Percentiles rank a stretch among this genome's conserved stretches.
Evolutionary conservation across 768 basidiomycete genomes (phyloP).

Genomic region (Leccinellum albellum): DNA sequence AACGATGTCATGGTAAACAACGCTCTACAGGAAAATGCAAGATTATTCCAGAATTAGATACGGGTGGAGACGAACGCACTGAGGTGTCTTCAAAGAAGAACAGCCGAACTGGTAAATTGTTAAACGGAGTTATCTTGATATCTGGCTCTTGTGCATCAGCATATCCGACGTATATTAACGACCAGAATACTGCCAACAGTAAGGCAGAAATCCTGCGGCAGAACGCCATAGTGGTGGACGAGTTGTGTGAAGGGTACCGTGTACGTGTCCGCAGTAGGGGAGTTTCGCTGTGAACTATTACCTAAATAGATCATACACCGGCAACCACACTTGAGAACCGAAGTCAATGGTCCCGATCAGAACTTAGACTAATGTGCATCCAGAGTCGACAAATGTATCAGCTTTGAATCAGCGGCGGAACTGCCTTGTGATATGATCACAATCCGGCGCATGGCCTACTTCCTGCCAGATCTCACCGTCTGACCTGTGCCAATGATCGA

Average conservation of each 20-base stretch:
- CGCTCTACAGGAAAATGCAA: slow-evolving; percentile 38
- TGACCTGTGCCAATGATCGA: too few species aligned
- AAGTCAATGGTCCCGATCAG: neutral
- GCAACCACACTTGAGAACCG: neutral
- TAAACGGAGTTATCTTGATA: slow-evolving; percentile 50
- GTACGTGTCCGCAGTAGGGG: slow-evolving; percentile 14
- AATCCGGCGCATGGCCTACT: too few species aligned
- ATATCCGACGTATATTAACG: slow-evolving; percentile 20
- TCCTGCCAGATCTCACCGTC: too few species aligned
- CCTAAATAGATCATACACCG: neutral
- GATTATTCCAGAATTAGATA: neutral
- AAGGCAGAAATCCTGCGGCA: slow-evolving; percentile 26
- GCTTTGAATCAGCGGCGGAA: too few species aligned
- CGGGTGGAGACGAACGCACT: slow-evolving; percentile 47
- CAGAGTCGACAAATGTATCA: too few species aligned
- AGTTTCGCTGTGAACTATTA: neutral
- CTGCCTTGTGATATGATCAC: too few species aligned
- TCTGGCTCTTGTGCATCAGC: slow-evolving; percentile 44
- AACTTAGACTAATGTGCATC: too few species aligned
- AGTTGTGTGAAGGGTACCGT: slow-evolving; percentile 2
- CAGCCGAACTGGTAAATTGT: slow-evolving; percentile 68
- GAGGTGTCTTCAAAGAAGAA: slow-evolving; percentile 94
- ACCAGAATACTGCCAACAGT: slow-evolving; percentile 24
- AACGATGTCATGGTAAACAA: slow-evolving; percentile 77
- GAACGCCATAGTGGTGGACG: slow-evolving; percentile 25